These are phyloP conservation scores for Yarrowia galli DNA, from an alignment of 1,139 yeast species.

Conservation along the genomic window DNA sequence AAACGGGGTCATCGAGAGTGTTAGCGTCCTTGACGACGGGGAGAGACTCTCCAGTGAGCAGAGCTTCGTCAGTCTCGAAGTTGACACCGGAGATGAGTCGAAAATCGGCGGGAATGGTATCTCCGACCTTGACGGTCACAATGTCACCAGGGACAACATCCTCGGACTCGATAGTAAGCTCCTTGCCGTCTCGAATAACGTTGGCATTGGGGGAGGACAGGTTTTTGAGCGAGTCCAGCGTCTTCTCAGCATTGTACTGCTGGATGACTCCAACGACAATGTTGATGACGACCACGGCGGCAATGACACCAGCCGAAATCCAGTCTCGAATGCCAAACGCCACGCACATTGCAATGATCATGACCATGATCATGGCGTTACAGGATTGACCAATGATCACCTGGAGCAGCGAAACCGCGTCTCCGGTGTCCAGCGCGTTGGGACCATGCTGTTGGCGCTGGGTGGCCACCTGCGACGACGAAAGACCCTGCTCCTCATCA, in stretches of 20 bases:
- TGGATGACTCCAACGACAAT: constrained; percentile 74
- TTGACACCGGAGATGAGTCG: constrained; percentile 67
- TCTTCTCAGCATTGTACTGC: constrained; percentile 76
- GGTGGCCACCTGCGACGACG: constrained; percentile 49
- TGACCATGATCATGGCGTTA: constrained; percentile 82
- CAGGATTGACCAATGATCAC: constrained; percentile 74
- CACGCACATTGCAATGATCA: constrained; percentile 75
- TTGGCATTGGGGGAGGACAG: constrained; percentile 77
- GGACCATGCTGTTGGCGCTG: constrained; percentile 63
- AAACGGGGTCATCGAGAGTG: constrained; percentile 52
- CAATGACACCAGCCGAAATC: constrained; percentile 86
- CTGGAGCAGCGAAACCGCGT: constrained; percentile 61
- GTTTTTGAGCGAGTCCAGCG: constrained; percentile 76
- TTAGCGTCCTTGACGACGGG: constrained; percentile 65
- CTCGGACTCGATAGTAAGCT: constrained; percentile 65
- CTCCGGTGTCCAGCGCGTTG: constrained; percentile 68
- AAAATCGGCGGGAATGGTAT: constrained; percentile 80
- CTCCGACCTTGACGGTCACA: constrained; percentile 72
- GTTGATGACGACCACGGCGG: constrained; percentile 70
- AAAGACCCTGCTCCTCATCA: constrained; percentile 13
- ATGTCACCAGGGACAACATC: constrained; percentile 84
- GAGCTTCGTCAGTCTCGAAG: constrained; percentile 81
- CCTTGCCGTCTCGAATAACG: constrained; percentile 69
- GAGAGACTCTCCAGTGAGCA: constrained; percentile 80
- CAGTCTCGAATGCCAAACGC: constrained; percentile 79